These are phyloP conservation scores for Apium graveolens DNA, from an alignment of 129 eudicot genomes.

Conservation along the genomic window DNA sequence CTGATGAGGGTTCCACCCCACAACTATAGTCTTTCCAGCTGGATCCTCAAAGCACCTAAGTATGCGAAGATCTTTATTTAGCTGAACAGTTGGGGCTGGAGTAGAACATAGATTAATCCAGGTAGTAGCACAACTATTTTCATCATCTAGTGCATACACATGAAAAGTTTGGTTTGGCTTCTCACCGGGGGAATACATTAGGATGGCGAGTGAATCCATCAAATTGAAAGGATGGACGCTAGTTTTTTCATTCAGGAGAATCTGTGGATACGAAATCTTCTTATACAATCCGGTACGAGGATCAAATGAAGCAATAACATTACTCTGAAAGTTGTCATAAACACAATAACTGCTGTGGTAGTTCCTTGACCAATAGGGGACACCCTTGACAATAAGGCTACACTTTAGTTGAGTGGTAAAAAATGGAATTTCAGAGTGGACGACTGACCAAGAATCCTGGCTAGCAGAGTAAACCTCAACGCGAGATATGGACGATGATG, in stretches of 20 bases:
- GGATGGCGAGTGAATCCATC: not conserved
- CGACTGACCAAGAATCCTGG: not conserved
- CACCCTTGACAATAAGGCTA: not conserved
- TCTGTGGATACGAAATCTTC: not conserved
- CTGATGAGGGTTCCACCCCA: too few relatives aligned
- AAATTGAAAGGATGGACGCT: not conserved
- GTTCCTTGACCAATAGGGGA: not conserved
- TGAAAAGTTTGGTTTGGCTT: not conserved
- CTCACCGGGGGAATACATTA: not conserved
- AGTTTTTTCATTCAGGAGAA: not conserved
- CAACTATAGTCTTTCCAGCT: too few relatives aligned
- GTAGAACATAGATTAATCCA: not conserved
- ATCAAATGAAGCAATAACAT: not conserved
- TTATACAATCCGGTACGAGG: not conserved
- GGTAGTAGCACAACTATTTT: not conserved
- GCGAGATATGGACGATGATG: too few relatives aligned
- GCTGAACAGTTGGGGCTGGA: too few relatives aligned
- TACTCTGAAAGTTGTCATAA: too few relatives aligned
- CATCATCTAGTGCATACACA: not conserved
- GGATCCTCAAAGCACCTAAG: too few relatives aligned
- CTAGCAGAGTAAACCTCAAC: not conserved
- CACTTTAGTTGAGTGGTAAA: not conserved
- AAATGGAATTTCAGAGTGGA: not conserved
- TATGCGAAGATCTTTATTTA: too few relatives aligned
- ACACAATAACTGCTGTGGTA: too few relatives aligned